Evolutionary conservation across 2,329 filamentous ascomycete genomes (phyloP).

Genomic region (Trichophyton verrucosum): DNA sequence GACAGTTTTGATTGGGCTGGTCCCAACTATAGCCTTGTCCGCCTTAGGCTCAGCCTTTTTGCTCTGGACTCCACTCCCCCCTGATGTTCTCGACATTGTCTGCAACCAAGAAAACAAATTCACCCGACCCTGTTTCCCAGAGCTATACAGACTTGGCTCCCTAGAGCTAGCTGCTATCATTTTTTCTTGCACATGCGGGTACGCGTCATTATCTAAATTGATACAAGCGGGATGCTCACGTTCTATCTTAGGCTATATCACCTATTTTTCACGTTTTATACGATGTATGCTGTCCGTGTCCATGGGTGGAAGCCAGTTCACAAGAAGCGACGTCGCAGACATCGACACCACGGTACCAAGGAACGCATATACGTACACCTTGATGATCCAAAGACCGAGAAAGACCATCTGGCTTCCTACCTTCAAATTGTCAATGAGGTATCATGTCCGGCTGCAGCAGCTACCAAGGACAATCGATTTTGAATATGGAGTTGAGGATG

Average conservation of each 20-base stretch:
- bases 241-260: not conserved
- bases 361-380: constrained; percentile 9
- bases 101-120: constrained; percentile 20
- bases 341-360: constrained; percentile 2
- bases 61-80: constrained; percentile 17
- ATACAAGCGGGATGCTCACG: not conserved
- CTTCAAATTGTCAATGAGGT: not conserved
- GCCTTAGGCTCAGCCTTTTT: constrained; percentile 21
- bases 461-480: not conserved
- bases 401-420: not conserved
- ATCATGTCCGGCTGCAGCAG: not conserved
- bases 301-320: not conserved
- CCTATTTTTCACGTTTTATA: constrained; percentile 4
- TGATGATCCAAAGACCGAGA: not conserved
- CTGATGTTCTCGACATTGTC: constrained; percentile 7
- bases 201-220: not conserved
- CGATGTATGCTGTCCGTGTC: constrained; percentile 3
- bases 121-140: constrained; percentile 20
- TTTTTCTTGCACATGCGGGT: constrained; percentile 20
- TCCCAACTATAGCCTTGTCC: constrained; percentile 19
- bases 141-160: constrained; percentile 20
- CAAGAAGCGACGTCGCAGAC: constrained; percentile 4
- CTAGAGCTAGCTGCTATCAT: constrained; percentile 21
- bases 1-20: constrained; percentile 6
- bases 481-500: not conserved